Conservation (phyloP, 768 basidiomycete genomes). For the Lanmaoa pseudosensibilis region DNA sequence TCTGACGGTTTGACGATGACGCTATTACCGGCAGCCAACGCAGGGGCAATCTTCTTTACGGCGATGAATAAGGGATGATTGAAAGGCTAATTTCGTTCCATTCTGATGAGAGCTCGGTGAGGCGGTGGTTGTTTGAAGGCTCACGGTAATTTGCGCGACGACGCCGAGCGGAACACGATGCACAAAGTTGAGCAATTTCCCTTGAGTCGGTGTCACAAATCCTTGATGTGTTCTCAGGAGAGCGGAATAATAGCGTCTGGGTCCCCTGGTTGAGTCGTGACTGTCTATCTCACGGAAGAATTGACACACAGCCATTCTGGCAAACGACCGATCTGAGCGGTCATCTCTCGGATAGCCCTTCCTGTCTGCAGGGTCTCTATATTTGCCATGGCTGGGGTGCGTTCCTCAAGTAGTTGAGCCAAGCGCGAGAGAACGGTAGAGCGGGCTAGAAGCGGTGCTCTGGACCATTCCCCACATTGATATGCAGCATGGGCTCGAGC, state of each 20-base stretch:
- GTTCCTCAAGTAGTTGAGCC: conserved; percentile 59
- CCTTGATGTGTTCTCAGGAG: conserved; percentile 67
- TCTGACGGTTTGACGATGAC: conserved; percentile 85
- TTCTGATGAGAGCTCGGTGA: neutral
- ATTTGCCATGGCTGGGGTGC: conserved; percentile 56
- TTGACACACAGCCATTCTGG: conserved; percentile 82
- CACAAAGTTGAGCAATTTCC: conserved; percentile 76
- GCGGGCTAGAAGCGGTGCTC: conserved; percentile 53
- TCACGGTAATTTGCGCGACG: conserved; percentile 84
- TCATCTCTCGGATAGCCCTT: conserved; percentile 82
- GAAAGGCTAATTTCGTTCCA: conserved; percentile 56
- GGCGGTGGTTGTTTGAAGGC: conserved; percentile 10
- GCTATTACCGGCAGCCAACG: conserved; percentile 81
- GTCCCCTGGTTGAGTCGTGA: conserved; percentile 2
- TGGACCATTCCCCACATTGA: conserved; percentile 73
- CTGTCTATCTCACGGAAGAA: neutral
- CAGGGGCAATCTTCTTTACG: conserved; percentile 85
- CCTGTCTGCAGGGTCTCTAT: conserved; percentile 79
- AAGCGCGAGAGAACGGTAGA: conserved; percentile 65
- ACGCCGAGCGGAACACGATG: conserved; percentile 80
- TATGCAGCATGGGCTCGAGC: conserved; percentile 56
- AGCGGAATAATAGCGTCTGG: conserved; percentile 76
- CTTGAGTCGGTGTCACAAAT: conserved; percentile 77
- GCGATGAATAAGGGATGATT: conserved; percentile 90
- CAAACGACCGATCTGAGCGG: conserved; percentile 68